Conservation (phyloP, 1,284 basidiomycete genomes). For the Taiwanofungus camphoratus region DNA sequence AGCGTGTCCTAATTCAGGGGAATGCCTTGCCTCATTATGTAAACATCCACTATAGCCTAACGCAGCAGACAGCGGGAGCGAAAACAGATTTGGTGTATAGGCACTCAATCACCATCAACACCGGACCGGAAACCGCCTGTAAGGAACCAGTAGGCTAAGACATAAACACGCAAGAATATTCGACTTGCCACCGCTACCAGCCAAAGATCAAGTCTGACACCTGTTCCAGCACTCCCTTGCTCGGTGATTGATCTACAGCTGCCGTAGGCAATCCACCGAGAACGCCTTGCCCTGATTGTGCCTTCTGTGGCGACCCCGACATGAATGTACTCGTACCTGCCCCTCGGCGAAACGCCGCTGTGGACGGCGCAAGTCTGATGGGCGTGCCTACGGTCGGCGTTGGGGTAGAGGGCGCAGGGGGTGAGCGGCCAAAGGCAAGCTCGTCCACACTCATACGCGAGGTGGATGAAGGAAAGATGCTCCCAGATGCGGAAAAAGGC, state of each 20-base stretch:
- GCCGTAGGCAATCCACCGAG: constrained; percentile 8
- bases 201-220: constrained; percentile 75
- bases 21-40: no score
- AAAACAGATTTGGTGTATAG: no score
- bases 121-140: no score
- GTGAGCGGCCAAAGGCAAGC: constrained; percentile 18
- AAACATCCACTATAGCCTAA: no score
- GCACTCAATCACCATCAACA: no score
- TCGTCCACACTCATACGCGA: constrained; percentile 20
- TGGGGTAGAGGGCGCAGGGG: constrained; percentile 12
- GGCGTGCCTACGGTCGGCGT: constrained; percentile 42
- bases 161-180: no score
- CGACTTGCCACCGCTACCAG: no score
- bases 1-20: no score
- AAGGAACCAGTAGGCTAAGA: no score
- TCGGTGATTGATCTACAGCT: constrained; percentile 30
- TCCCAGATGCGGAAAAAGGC: constrained; percentile 7
- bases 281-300: constrained; percentile 3
- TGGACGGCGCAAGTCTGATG: constrained; percentile 61
- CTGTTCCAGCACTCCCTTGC: constrained; percentile 60
- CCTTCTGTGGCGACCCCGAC: constrained; percentile 24
- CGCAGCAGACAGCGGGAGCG: no score
- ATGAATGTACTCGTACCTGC: constrained; percentile 17
- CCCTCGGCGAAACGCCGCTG: constrained; percentile 62
- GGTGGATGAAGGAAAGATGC: constrained; percentile 5